phyloP scores from a whole-genome alignment of 208 protist species.

The Acanthamoeba lugdunensis region DNA sequence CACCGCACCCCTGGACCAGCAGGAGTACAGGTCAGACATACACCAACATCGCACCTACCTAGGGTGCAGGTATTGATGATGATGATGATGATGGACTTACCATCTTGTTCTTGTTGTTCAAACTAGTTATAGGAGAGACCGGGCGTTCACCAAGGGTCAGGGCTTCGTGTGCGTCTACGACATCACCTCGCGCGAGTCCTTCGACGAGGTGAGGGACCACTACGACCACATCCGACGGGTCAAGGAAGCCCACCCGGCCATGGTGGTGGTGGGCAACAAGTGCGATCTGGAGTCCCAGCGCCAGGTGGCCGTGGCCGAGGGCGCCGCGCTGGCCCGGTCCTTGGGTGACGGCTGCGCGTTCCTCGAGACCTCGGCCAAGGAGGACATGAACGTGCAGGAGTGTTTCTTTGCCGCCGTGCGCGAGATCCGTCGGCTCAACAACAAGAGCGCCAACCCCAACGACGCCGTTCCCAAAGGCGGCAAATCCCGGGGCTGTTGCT shows the following conservation, averaged over 20 bases:
- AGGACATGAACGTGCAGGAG: constrained; percentile 81
- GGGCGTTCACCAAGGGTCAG: constrained; percentile 67
- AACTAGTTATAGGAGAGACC: neutral
- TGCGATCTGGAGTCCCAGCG: constrained; percentile 82
- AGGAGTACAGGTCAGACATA: constrained; percentile 76
- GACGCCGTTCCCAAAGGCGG: too few relatives aligned
- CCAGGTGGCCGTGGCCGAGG: constrained; percentile 80
- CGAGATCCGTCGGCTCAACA: constrained; percentile 37
- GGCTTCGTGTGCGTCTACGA: constrained; percentile 81
- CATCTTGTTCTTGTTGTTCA: neutral
- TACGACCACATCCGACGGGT: neutral
- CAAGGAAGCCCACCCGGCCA: constrained; percentile 69
- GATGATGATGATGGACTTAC: neutral
- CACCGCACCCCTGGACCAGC: constrained; percentile 52
- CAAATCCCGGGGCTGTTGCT: too few relatives aligned
- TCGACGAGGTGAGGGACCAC: constrained; percentile 74
- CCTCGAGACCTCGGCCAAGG: constrained; percentile 85
- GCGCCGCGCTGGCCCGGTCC: constrained; percentile 76
- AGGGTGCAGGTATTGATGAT: too few relatives aligned
- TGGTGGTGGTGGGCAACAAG: constrained; percentile 87
- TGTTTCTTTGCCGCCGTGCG: constrained; percentile 75
- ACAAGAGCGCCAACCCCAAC: too few relatives aligned
- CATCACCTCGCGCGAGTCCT: constrained; percentile 72
- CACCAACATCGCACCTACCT: too few relatives aligned
- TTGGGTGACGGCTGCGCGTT: constrained; percentile 71